Conservation (phyloP, 495 filamentous ascomycete genomes). For the Neurospora cerealis region DNA sequence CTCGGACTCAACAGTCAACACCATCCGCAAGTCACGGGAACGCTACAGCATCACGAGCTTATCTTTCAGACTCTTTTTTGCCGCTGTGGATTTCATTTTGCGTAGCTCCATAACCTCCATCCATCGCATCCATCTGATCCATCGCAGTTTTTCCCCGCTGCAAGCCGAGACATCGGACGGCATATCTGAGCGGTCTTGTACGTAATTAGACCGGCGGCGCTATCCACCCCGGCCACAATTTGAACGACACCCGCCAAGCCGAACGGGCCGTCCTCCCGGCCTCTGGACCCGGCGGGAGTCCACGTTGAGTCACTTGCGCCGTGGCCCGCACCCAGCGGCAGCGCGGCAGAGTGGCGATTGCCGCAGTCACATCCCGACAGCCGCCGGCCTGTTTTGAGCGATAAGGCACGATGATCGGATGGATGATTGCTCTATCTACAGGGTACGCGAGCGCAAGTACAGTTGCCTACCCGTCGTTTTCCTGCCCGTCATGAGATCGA, state of each 20-base stretch:
- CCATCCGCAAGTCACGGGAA: background rate
- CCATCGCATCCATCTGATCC: background rate
- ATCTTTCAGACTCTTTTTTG: background rate
- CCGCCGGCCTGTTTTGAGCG: background rate
- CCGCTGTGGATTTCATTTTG: background rate
- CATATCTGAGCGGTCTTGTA: background rate
- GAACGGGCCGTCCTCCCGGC: background rate
- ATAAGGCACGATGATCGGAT: background rate
- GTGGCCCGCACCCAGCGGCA: background rate
- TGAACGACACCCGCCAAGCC: background rate
- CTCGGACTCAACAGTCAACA: background rate
- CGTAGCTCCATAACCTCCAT: background rate
- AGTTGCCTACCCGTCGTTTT: background rate
- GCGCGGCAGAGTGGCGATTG: background rate
- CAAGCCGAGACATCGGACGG: background rate
- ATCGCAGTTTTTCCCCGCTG: background rate
- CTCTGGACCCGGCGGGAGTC: background rate
- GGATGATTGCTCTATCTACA: background rate
- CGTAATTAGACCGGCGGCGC: background rate
- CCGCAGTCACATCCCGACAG: background rate
- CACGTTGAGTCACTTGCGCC: background rate
- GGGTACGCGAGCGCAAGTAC: background rate
- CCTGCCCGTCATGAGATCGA: background rate
- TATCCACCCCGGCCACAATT: background rate
- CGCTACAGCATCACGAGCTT: background rate